Evolutionary conservation across 2,329 filamentous ascomycete genomes (phyloP).

Genomic region (Penicillium sp.): DNA sequence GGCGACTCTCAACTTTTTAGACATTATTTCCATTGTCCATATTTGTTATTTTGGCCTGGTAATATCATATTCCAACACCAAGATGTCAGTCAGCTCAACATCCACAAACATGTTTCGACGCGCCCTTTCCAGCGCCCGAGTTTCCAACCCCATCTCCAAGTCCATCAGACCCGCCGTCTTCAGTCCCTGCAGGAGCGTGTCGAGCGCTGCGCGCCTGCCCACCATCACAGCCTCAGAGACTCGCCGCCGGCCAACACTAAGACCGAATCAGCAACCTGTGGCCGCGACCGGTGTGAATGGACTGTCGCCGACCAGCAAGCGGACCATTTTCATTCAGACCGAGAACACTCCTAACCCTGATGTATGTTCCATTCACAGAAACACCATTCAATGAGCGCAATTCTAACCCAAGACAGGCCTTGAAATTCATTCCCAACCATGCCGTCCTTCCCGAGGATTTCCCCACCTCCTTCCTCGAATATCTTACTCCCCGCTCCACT

Average conservation of each 20-base stretch:
- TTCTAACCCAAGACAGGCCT: conserved; percentile 47
- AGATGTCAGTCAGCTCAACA: conserved; percentile 33
- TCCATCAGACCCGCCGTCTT: conserved; percentile 30
- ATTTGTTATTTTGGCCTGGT: not conserved
- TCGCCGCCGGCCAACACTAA: conserved; percentile 47
- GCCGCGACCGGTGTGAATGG: conserved; percentile 39
- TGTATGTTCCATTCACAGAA: conserved; percentile 45
- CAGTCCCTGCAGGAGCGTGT: conserved; percentile 38
- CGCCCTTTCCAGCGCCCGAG: conserved; percentile 26
- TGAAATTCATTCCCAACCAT: conserved; percentile 95
- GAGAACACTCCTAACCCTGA: conserved; percentile 93
- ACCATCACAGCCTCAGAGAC: conserved; percentile 50
- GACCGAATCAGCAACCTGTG: conserved; percentile 41
- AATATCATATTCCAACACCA: not conserved
- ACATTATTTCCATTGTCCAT: conserved; percentile 1
- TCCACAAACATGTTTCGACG: conserved; percentile 35
- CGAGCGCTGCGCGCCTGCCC: conserved; percentile 46
- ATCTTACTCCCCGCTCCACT: conserved; percentile 83
- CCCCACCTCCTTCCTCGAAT: conserved; percentile 80
- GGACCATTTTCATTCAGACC: conserved; percentile 97
- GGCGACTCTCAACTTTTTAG: conserved; percentile 12
- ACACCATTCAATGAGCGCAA: not conserved
- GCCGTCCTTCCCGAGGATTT: conserved; percentile 75
- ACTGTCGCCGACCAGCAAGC: conserved; percentile 45
- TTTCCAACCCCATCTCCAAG: conserved; percentile 24